These are phyloP conservation scores for Hypoxylon sp. DNA, from an alignment of 2,329 filamentous ascomycete species.

Conservation along the genomic window DNA sequence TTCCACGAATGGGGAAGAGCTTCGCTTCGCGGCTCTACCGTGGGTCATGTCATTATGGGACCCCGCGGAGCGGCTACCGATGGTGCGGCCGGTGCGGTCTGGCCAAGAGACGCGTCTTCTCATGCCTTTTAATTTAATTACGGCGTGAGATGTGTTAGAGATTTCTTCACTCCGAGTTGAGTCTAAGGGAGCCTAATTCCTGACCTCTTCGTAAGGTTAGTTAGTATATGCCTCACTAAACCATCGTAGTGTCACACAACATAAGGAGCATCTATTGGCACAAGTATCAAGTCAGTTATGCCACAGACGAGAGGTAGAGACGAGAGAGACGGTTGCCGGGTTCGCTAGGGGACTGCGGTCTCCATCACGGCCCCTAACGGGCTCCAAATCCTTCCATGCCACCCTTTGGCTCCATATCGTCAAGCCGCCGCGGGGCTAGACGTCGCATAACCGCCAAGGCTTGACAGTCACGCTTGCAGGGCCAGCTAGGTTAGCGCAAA, in stretches of 20 bases:
- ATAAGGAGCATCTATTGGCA: neutral
- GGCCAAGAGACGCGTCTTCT: conserved; percentile 19
- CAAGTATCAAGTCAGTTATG: neutral
- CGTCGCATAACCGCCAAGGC: conserved; percentile 30
- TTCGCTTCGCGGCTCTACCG: conserved; percentile 30
- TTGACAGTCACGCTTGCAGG: conserved; percentile 15
- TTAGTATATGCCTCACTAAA: neutral
- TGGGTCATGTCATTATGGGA: conserved; percentile 24
- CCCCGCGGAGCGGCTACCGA: conserved; percentile 22
- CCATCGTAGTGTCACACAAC: neutral
- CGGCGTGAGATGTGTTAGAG: conserved; percentile 21
- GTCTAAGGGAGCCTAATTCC: neutral
- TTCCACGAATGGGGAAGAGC: conserved; percentile 16
- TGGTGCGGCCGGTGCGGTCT: conserved; percentile 28
- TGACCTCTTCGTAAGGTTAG: neutral
- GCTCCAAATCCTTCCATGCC: neutral
- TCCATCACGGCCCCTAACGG: neutral
- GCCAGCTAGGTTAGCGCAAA: conserved; percentile 15
- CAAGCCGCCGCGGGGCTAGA: neutral
- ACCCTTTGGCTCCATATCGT: neutral
- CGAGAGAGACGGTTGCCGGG: neutral
- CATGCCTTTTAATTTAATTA: conserved; percentile 34
- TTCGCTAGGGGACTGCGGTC: too few species aligned
- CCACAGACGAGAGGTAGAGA: neutral
- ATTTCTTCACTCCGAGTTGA: neutral